Percentiles rank a stretch among this genome's conserved stretches.
Evolutionary conservation across 305 asterid species (phyloP).

Genomic region (Fraxinus platypoda): DNA sequence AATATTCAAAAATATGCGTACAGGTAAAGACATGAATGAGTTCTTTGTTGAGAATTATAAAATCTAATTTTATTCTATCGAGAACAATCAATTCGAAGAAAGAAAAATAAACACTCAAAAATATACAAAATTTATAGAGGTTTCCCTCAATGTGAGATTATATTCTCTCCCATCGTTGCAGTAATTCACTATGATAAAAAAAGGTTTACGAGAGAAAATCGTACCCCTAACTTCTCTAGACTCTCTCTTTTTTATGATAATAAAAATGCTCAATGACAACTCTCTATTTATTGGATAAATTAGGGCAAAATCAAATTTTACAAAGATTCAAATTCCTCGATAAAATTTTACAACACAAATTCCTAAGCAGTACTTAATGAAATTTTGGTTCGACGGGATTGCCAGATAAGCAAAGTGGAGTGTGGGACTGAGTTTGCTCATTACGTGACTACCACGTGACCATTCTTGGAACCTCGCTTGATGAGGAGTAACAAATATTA

Average conservation of each 20-base stretch:
- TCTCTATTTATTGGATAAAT: background rate
- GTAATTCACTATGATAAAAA: too few relatives aligned
- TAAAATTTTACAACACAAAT: background rate
- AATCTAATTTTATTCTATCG: background rate
- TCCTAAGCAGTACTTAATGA: background rate
- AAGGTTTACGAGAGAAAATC: background rate
- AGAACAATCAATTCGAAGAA: too few relatives aligned
- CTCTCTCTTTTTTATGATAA: background rate
- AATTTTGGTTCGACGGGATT: too few relatives aligned
- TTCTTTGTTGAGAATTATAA: background rate
- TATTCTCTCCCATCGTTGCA: rapidly evolving
- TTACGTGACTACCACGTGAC: background rate
- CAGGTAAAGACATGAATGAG: background rate
- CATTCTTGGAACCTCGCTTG: background rate
- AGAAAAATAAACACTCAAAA: background rate
- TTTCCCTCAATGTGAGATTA: background rate
- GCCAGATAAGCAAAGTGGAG: background rate
- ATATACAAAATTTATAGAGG: too few relatives aligned
- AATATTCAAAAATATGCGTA: background rate
- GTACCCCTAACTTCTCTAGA: background rate
- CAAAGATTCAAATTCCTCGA: background rate
- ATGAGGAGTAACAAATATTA: background rate
- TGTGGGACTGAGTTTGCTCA: background rate
- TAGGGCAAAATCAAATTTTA: too few relatives aligned
- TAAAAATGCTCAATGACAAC: background rate